Conservation (phyloP, 1,284 basidiomycete genomes). For the Trichosporon sp. region DNA sequence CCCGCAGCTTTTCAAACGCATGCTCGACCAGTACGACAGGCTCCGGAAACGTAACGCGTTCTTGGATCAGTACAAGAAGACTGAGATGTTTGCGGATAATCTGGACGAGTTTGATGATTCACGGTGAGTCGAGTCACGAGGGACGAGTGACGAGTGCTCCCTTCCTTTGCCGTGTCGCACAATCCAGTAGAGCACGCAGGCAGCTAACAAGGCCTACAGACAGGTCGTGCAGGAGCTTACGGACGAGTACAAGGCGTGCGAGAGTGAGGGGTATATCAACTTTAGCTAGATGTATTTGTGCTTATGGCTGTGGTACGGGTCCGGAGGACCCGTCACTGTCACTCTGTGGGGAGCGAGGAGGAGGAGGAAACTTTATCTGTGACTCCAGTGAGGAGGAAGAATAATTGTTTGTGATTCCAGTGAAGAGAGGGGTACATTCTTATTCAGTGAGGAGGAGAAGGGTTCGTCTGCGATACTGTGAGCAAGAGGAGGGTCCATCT, state of each 20-base stretch:
- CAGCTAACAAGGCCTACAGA: constrained; percentile 49
- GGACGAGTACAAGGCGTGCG: constrained; percentile 87
- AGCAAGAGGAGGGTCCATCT: too few relatives aligned
- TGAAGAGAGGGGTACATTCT: too few relatives aligned
- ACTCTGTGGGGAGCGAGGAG: too few relatives aligned
- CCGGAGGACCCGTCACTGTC: too few relatives aligned
- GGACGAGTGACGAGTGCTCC: not conserved
- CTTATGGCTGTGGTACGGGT: not conserved
- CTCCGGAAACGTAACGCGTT: constrained; percentile 88
- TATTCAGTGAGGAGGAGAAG: too few relatives aligned
- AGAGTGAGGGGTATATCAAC: constrained; percentile 77
- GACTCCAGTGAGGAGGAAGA: too few relatives aligned
- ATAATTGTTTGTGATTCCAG: too few relatives aligned
- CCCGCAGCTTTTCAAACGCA: constrained; percentile 81
- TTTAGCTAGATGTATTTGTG: constrained; percentile 15
- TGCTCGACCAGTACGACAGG: constrained; percentile 91
- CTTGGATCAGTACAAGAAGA: constrained; percentile 95
- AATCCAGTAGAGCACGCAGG: too few relatives aligned
- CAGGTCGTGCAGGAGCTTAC: constrained; percentile 77
- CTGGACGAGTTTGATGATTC: constrained; percentile 94
- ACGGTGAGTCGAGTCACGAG: constrained; percentile 51
- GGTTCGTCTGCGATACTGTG: too few relatives aligned
- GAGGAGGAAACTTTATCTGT: too few relatives aligned
- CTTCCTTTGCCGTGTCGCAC: too few relatives aligned
- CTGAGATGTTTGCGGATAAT: constrained; percentile 84